phyloP scores from a whole-genome alignment of 1,139 yeast genomes.

The Saccharomycopsis crataegensis region DNA sequence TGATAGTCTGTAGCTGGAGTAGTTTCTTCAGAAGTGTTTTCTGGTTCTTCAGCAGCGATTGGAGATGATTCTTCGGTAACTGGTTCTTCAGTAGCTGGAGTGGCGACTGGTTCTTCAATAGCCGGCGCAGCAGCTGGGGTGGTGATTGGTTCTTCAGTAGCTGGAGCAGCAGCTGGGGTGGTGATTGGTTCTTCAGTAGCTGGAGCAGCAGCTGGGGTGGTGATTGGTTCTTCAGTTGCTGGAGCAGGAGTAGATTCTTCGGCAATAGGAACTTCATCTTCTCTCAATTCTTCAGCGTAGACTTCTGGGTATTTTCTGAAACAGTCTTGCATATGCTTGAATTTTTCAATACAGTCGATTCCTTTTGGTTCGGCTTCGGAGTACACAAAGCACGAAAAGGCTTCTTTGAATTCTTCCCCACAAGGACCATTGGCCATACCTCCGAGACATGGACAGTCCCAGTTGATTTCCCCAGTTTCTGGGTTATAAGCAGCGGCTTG shows the following conservation, averaged over 20 bases:
- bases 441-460: conserved; percentile 99
- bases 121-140: too few relatives aligned
- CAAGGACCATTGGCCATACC: conserved; percentile 99
- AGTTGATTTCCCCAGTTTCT: conserved; percentile 97
- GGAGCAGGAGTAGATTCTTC: conserved; percentile 10
- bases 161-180: background rate
- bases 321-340: conserved; percentile 89
- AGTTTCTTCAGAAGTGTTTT: background rate
- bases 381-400: conserved; percentile 92
- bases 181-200: background rate
- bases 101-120: too few relatives aligned
- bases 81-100: too few relatives aligned
- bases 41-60: background rate
- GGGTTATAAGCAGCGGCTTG: conserved; percentile 81
- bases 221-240: background rate
- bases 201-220: background rate
- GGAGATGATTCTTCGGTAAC: too few relatives aligned
- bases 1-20: background rate
- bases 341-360: conserved; percentile 89
- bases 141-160: background rate
- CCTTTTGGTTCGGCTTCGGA: conserved; percentile 97
- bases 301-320: conserved; percentile 91
- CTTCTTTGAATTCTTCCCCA: conserved; percentile 95
- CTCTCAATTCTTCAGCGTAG: conserved; percentile 85
- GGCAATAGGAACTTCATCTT: conserved; percentile 41